Percentiles rank a stretch among this genome's conserved stretches.
Conservation (phyloP, 148 eudicot genomes). For the Drosera capensis region DNA sequence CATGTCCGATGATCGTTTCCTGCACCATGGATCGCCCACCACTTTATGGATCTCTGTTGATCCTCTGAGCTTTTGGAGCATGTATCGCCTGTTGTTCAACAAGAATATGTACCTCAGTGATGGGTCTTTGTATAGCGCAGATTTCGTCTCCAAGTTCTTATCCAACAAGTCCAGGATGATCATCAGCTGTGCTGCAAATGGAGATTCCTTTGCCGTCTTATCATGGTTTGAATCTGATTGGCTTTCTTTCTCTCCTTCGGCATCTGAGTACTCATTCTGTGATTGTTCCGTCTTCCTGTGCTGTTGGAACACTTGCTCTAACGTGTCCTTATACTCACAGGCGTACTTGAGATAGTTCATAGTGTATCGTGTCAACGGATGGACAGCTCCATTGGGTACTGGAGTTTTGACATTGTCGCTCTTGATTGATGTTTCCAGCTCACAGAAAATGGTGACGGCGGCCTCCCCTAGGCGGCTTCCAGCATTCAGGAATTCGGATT, state of each 20-base stretch:
- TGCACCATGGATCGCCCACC: no score
- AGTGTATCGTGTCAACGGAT: slow-evolving; percentile 67
- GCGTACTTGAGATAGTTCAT: slow-evolving; percentile 66
- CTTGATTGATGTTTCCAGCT: slow-evolving; percentile 63
- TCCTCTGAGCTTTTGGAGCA: no score
- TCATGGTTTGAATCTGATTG: no score
- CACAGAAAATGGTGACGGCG: slow-evolving; percentile 39
- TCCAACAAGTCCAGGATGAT: no score
- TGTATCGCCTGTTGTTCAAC: no score
- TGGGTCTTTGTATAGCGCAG: no score
- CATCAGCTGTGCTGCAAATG: no score
- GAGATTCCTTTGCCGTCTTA: no score
- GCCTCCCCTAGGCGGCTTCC: slow-evolving; percentile 47
- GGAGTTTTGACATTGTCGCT: slow-evolving; percentile 42
- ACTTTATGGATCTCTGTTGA: no score
- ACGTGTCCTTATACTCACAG: slow-evolving; percentile 48
- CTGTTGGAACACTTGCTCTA: slow-evolving; percentile 55
- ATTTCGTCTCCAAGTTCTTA: no score
- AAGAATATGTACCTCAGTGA: no score
- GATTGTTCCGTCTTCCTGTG: slow-evolving; percentile 31
- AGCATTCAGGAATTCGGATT: slow-evolving; percentile 23
- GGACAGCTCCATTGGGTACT: slow-evolving; percentile 80
- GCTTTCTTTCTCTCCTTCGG: slow-evolving; percentile 1
- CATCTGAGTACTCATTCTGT: slow-evolving; percentile 4
- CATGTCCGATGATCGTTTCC: no score